Percentiles rank a stretch among this genome's conserved stretches.
These are phyloP conservation scores for Botrytis hyacinthi DNA, from an alignment of 2,329 filamentous ascomycete species.

Conservation along the genomic window DNA sequence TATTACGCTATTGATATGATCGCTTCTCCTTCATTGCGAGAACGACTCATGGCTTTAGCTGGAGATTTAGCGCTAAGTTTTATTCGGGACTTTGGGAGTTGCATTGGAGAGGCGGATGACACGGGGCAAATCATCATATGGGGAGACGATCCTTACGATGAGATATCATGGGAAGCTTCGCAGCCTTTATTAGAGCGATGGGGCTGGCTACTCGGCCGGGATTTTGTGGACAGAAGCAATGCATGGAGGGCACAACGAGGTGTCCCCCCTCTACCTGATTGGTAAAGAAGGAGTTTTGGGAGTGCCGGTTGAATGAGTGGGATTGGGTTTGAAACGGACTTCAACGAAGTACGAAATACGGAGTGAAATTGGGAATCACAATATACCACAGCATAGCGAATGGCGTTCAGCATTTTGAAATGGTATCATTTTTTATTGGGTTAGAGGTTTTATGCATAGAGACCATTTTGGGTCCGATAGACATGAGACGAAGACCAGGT, in stretches of 20 bases:
- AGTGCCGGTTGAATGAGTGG: neutral
- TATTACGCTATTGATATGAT: slow-evolving; percentile 45
- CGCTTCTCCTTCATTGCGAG: slow-evolving; percentile 43
- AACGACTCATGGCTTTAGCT: slow-evolving; percentile 41
- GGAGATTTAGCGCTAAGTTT: slow-evolving; percentile 42
- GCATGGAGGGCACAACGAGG: slow-evolving; percentile 44
- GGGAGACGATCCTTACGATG: slow-evolving; percentile 45
- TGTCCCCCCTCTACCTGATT: slow-evolving; percentile 39
- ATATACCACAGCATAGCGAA: slow-evolving; percentile 17
- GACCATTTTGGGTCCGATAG: neutral
- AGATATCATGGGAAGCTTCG: slow-evolving; percentile 46
- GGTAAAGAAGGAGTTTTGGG: slow-evolving; percentile 25
- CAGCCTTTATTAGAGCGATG: slow-evolving; percentile 42
- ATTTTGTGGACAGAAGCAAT: slow-evolving; percentile 43
- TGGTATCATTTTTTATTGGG: neutral
- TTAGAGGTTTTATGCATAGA: neutral
- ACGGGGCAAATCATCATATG: slow-evolving; percentile 44
- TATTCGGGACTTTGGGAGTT: slow-evolving; percentile 41
- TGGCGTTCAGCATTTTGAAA: slow-evolving; percentile 1
- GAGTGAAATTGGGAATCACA: neutral
- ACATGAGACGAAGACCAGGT: neutral
- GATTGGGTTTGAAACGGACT: neutral
- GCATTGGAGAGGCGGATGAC: slow-evolving; percentile 41
- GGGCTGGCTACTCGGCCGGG: slow-evolving; percentile 42
- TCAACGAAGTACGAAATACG: neutral